Conservation (phyloP, 2,329 filamentous ascomycete genomes). For the Colletotrichum trifolii region DNA sequence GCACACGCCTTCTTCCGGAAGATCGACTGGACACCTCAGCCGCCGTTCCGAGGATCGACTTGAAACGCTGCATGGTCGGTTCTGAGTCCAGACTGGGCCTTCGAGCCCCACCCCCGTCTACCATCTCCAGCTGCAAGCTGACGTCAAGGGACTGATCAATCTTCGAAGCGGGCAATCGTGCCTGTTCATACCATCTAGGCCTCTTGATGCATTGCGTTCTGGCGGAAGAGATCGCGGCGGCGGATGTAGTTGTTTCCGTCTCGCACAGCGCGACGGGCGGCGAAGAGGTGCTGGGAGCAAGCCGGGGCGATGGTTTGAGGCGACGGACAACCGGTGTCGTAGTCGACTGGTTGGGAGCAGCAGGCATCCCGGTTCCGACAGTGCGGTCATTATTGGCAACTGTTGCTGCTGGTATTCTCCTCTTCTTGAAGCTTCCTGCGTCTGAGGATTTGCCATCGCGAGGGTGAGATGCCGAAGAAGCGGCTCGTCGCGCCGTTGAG, state of each 20-base stretch:
- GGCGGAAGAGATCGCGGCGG: no score
- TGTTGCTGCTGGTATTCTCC: constrained; percentile 10
- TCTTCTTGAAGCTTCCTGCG: constrained; percentile 17
- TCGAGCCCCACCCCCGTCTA: not conserved
- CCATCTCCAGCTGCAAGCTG: not conserved
- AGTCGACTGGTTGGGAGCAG: constrained; percentile 2
- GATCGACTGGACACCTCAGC: no score
- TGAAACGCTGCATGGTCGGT: not conserved
- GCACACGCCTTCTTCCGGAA: constrained; percentile 14
- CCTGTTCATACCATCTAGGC: no score
- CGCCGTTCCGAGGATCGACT: constrained; percentile 12
- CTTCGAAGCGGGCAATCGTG: no score
- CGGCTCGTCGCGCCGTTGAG: constrained; percentile 9
- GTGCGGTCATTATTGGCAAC: constrained; percentile 16
- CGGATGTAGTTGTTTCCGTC: no score
- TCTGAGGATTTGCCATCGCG: constrained; percentile 1
- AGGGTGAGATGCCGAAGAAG: not conserved
- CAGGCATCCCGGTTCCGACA: constrained; percentile 1
- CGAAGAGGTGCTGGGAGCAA: no score
- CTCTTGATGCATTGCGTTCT: no score
- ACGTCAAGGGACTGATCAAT: no score
- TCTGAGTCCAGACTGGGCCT: not conserved
- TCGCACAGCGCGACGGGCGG: no score
- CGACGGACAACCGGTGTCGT: constrained; percentile 5
- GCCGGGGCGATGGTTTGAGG: no score